Percentiles rank a stretch among this genome's conserved stretches.
phyloP scores from a whole-genome alignment of 2,329 filamentous ascomycete genomes.

The Sporothrix pallida region DNA sequence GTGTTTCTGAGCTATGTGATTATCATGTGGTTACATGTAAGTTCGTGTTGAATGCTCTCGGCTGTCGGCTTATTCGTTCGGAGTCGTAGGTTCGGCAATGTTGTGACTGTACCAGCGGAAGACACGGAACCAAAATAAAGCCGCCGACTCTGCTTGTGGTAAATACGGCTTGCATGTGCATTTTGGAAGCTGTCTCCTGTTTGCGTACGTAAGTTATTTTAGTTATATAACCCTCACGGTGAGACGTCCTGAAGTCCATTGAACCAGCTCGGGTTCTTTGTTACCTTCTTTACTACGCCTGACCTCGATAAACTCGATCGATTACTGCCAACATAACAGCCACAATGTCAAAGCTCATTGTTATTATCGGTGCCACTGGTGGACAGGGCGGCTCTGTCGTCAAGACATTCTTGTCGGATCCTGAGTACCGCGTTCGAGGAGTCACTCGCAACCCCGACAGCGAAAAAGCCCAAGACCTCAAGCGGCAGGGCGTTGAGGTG shows the following conservation, averaged over 20 bases:
- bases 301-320: not conserved
- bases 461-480: not conserved
- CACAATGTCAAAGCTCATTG: slow-evolving; percentile 9
- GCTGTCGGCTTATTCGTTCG: not conserved
- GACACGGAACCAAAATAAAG: slow-evolving; percentile 5
- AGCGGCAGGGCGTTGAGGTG: slow-evolving; percentile 5
- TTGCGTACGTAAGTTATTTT: slow-evolving; percentile 12
- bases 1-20: slow-evolving; percentile 11
- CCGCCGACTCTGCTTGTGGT: slow-evolving; percentile 4
- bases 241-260: slow-evolving; percentile 5
- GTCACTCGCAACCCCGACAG: slow-evolving; percentile 5
- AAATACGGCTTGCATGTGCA: slow-evolving; percentile 11
- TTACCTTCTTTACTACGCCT: not conserved
- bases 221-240: not conserved
- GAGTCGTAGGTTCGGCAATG: slow-evolving; percentile 4
- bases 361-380: slow-evolving; percentile 6
- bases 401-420: slow-evolving; percentile 11
- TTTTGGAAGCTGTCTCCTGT: slow-evolving; percentile 4
- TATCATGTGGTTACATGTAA: slow-evolving; percentile 7
- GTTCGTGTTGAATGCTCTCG: slow-evolving; percentile 8
- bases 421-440: slow-evolving; percentile 9
- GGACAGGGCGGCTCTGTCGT: slow-evolving; percentile 2
- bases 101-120: slow-evolving; percentile 1
- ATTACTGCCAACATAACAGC: slow-evolving; percentile 9
- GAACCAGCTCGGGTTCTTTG: slow-evolving; percentile 1